Evolutionary conservation across 257 asterid genomes (phyloP).

Genomic region (Rhazya stricta): DNA sequence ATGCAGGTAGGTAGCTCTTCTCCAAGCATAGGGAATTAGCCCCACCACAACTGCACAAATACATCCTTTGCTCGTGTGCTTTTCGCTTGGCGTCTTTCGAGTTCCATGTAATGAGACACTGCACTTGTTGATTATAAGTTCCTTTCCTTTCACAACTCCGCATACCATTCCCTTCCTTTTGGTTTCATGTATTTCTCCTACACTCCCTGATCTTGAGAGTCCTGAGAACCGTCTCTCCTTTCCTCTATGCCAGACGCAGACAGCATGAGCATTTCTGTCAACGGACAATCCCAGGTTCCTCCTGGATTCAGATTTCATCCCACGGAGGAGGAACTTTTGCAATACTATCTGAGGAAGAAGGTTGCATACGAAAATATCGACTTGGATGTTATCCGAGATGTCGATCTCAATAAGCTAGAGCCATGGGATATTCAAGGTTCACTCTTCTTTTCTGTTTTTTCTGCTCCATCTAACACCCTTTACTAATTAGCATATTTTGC

Average conservation of each 20-base stretch:
- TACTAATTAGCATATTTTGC: neutral
- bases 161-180: too few species aligned
- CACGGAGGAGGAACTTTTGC: constrained; percentile 65
- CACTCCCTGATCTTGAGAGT: too few species aligned
- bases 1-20: constrained; percentile 26
- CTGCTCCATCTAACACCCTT: too few species aligned
- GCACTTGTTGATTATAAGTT: too few species aligned
- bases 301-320: constrained; percentile 74
- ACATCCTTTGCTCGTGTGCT: neutral
- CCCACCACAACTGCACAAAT: constrained; percentile 19
- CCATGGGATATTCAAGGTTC: constrained; percentile 75
- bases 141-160: neutral
- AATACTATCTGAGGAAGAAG: constrained; percentile 56
- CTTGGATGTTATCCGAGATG: constrained; percentile 56
- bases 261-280: constrained; percentile 49
- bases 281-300: constrained; percentile 58
- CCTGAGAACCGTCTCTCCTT: too few species aligned
- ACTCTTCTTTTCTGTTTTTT: neutral
- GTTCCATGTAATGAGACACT: neutral
- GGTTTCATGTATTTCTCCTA: neutral
- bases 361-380: constrained; percentile 42
- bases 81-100: too few species aligned
- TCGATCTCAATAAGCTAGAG: constrained; percentile 70
- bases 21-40: constrained; percentile 11
- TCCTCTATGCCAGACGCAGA: neutral